Evolutionary conservation across 306 rosid species (phyloP), one percentile per base, ranked within the genome.

Genomic region (Canavalia ensiformis): DNA sequence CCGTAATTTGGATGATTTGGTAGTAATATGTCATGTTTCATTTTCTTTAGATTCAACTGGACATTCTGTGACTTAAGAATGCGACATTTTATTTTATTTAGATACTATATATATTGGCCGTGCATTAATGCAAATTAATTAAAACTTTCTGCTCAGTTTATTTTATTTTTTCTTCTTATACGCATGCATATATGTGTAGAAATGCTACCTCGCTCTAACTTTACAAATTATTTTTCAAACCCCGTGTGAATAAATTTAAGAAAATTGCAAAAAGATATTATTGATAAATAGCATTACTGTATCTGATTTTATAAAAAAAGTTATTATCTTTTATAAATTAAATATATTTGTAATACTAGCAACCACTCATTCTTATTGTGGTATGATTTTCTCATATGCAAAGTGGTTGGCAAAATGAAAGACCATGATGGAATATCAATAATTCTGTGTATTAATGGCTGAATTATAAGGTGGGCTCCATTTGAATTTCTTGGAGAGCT

Each of bases 381-480:
- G 25, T 63, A 25, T 10, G 63, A 52, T 69, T 52, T 75, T 41
- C 25, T 69, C 82, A 76, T 79, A 70, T 77, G 79, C 78, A 76
- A 82, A 52, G 56, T 42, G 51, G 54, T 30, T 4, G 78, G 58
- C 47, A 71, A 71, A 52, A 35, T 71, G 68, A 41, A 47, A 68
- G 77, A 44, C 8, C 1, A 13, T 57, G 11, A 76, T 34, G 18
- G 11, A 65, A 35, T 41, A 72, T 65, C 39, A 66, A 50, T 56
- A 57, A 57, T 82, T 75, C 63, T 18, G 25, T n/a, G 31, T 54
- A 76, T 72, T 31, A 30, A 37, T 47, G 18, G 44, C 6, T 60
- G 72, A 80, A 80, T 37, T 45, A 66, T 55, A 65, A 55, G 39
- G 56, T 54, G 41, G 86, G 72, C 1, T 41, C 73, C 74, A 77